These are phyloP conservation scores for Colletotrichum siamense DNA, from an alignment of 2,329 filamentous ascomycete species.

Conservation along the genomic window DNA sequence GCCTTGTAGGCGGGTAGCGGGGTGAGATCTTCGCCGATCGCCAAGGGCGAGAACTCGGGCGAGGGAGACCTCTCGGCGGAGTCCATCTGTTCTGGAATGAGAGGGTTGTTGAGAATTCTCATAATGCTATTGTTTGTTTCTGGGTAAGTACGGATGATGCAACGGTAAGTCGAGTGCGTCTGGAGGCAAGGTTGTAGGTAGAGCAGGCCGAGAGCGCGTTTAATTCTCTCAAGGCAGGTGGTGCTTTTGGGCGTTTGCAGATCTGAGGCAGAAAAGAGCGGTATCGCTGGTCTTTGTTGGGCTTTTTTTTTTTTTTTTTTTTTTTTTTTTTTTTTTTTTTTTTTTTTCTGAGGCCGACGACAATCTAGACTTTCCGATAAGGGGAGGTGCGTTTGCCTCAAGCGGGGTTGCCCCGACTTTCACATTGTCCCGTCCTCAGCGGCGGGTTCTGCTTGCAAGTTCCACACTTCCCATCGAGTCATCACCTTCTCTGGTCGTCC, in stretches of 20 bases:
- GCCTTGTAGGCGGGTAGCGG: constrained; percentile 65
- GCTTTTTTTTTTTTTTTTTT: background rate
- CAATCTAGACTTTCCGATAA: constrained; percentile 23
- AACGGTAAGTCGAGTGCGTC: background rate
- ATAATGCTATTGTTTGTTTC: constrained; percentile 2
- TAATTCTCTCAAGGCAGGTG: background rate
- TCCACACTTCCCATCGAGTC: background rate
- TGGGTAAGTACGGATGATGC: background rate
- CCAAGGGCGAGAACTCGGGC: constrained; percentile 55
- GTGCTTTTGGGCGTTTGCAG: background rate
- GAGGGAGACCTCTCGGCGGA: constrained; percentile 40
- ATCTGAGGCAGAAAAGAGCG: constrained; percentile 1
- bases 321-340: background rate
- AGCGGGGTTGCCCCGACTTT: constrained; percentile 20
- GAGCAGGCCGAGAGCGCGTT: background rate
- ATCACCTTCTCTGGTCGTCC: background rate
- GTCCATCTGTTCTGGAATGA: constrained; percentile 13
- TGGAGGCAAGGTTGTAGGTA: background rate
- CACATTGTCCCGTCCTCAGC: background rate
- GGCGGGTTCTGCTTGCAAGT: background rate
- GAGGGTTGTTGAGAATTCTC: constrained; percentile 19
- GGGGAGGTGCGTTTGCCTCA: constrained; percentile 18
- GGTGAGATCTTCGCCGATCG: constrained; percentile 60
- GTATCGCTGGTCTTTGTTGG: constrained; percentile 5
- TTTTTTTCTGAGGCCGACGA: constrained; percentile 5